Base-by-base conservation (phyloP, 2,329 filamentous ascomycete species). In the Pseudocercospora pini-densiflorae region DNA sequence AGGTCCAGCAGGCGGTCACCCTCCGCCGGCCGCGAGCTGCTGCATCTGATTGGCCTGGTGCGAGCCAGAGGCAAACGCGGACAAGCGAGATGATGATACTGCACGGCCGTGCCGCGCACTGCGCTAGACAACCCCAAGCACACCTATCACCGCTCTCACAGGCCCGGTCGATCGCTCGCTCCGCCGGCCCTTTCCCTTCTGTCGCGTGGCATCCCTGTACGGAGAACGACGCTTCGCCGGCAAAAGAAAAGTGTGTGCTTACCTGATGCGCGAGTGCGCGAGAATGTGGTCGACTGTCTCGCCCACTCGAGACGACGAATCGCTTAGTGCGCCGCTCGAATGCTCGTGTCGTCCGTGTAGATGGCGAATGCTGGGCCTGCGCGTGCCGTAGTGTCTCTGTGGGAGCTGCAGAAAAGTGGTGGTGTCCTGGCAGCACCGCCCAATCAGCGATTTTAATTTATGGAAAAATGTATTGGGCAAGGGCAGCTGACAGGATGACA, bases 51-150 rank as follows among this genome's bases (percentile, higher is more conserved):
- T 63, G 62, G 54, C 9, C 54, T 7, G n/a, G 54, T 45, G 43
- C 43, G 31, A 45, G 43, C 49, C 47, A 59, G 55, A 47, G 62
- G 10, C 54, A 33, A 40, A 51, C n/a, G 36, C 36, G 40, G 49
- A 47, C 62, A 51, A 64, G 62, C 54, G 62, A 64, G 24, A 64
- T 64, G 45, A 63, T 58, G 61, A 63, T 58, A n/a, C 47, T 23
- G 59, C 59, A 54, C 51, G 60, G 31, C 27, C 27, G 29, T 62
- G 60, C 60, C 49, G 61, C 19, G 31, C 49, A 40, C n/a, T 23
- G 33, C 61, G 53, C 61, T 47, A 58, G 8, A 33, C 54, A 14
- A 29, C 24, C 12, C 16, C 27, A 36, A 14, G 8, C 29, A 43
- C 55, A 24, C 55, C 55, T 24, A 40, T 58, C 55, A 58, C n/a